These are phyloP conservation scores for Rubia peregrina DNA, from an alignment of 305 asterid genomes.

Conservation along the genomic window DNA sequence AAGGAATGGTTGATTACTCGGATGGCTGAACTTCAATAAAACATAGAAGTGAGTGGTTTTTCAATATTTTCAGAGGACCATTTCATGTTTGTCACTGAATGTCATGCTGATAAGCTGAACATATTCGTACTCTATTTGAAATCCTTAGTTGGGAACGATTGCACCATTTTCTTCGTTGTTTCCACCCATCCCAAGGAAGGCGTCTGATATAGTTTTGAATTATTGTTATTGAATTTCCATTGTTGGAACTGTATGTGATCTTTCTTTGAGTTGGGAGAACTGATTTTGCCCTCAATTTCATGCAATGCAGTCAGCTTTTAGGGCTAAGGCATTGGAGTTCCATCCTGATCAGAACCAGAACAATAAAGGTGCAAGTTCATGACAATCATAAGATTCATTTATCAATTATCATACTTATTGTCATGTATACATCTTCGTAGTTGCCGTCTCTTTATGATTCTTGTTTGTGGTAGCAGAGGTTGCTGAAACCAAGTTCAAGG, in stretches of 20 bases:
- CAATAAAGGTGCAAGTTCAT: slow-evolving; percentile 50
- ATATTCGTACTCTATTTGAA: background rate
- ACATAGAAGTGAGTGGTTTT: background rate
- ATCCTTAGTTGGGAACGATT: background rate
- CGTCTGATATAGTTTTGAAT: background rate
- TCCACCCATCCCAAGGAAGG: no score
- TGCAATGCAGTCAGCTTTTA: slow-evolving; percentile 67
- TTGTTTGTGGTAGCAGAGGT: slow-evolving; percentile 37
- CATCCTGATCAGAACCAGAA: slow-evolving; percentile 95
- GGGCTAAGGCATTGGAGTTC: slow-evolving; percentile 78
- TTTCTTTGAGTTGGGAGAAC: background rate
- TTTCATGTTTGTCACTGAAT: background rate
- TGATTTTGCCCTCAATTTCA: slow-evolving; percentile 12
- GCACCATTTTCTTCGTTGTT: background rate
- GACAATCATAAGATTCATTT: background rate
- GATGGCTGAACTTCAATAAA: background rate
- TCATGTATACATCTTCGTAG: background rate
- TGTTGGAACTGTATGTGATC: slow-evolving; percentile 1
- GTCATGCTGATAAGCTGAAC: background rate
- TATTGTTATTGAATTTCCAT: background rate
- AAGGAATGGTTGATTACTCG: background rate
- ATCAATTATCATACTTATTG: background rate
- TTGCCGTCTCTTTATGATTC: background rate
- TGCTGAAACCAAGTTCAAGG: slow-evolving; percentile 80
- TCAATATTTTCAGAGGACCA: background rate